Evolutionary conservation across 2,329 filamentous ascomycete genomes (phyloP).

Genomic region (Penicillium sp.): DNA sequence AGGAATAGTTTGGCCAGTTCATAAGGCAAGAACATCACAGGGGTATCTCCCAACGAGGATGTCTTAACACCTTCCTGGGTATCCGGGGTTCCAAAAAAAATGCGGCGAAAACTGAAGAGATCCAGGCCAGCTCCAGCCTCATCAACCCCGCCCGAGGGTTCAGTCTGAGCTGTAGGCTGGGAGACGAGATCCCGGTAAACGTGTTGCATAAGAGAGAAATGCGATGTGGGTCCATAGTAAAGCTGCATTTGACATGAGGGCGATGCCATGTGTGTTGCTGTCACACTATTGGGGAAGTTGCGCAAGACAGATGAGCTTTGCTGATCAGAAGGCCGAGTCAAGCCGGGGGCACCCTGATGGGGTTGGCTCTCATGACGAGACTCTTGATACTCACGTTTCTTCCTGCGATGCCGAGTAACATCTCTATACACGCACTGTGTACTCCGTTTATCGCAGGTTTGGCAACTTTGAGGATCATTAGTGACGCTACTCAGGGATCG

Average conservation of each 20-base stretch:
- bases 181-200: constrained; percentile 36
- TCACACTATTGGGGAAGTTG: constrained; percentile 45
- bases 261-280: constrained; percentile 47
- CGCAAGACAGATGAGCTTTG: constrained; percentile 23
- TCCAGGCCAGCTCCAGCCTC: constrained; percentile 40
- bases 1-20: constrained; percentile 41
- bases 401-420: constrained; percentile 36
- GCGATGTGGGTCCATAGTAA: constrained; percentile 50
- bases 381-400: constrained; percentile 26
- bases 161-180: constrained; percentile 14
- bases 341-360: constrained; percentile 15
- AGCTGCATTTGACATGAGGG: constrained; percentile 47
- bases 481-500: background rate
- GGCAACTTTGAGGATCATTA: constrained; percentile 22
- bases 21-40: constrained; percentile 41
- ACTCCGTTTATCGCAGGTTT: constrained; percentile 36
- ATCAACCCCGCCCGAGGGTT: constrained; percentile 34
- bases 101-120: constrained; percentile 38
- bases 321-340: constrained; percentile 14
- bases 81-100: constrained; percentile 44
- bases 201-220: constrained; percentile 46
- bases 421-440: constrained; percentile 39
- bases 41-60: constrained; percentile 21
- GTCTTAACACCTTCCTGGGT: constrained; percentile 29
- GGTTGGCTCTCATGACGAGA: constrained; percentile 12